Evolutionary conservation across 1,139 yeast species (phyloP).

Genomic region (Geotrichum aggregatum): DNA sequence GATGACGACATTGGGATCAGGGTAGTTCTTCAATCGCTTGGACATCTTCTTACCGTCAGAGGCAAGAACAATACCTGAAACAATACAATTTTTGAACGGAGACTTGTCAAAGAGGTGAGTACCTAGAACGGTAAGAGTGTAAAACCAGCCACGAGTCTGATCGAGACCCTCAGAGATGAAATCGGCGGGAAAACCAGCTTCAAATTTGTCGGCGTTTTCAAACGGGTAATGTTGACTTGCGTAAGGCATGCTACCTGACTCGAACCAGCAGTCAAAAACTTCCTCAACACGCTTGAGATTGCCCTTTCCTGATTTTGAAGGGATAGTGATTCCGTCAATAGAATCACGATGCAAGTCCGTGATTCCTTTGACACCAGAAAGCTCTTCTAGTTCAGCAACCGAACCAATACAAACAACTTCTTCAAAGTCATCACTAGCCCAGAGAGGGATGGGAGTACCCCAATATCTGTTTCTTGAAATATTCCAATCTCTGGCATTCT

Average conservation of each 20-base stretch:
- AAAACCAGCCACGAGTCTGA: conserved; percentile 99
- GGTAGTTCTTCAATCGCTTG: conserved; percentile 94
- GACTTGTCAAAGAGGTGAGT: conserved; percentile 89
- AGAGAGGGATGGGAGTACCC: conserved; percentile 98
- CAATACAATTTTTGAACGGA: conserved; percentile 93
- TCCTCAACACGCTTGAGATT: conserved; percentile 85
- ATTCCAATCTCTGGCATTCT: conserved; percentile 98
- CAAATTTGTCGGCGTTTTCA: conserved; percentile 69
- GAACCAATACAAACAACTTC: conserved; percentile 94
- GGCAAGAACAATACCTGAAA: conserved; percentile 93
- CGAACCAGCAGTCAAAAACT: conserved; percentile 99
- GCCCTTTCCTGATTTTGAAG: conserved; percentile 90
- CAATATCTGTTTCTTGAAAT: conserved; percentile 96
- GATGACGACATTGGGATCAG: conserved; percentile 82
- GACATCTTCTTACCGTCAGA: conserved; percentile 99
- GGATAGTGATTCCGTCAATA: conserved; percentile 88
- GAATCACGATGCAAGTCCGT: conserved; percentile 91
- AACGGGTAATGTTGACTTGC: conserved; percentile 97
- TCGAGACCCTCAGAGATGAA: conserved; percentile 98
- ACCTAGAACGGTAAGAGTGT: conserved; percentile 92
- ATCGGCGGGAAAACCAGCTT: conserved; percentile 85
- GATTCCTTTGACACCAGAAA: conserved; percentile 75
- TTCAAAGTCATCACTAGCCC: conserved; percentile 92
- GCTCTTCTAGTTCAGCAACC: conserved; percentile 73
- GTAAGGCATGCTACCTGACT: conserved; percentile 98